Evolutionary conservation across 2,329 filamentous ascomycete genomes (phyloP).

Genomic region (Trichophyton mentagrophytes): DNA sequence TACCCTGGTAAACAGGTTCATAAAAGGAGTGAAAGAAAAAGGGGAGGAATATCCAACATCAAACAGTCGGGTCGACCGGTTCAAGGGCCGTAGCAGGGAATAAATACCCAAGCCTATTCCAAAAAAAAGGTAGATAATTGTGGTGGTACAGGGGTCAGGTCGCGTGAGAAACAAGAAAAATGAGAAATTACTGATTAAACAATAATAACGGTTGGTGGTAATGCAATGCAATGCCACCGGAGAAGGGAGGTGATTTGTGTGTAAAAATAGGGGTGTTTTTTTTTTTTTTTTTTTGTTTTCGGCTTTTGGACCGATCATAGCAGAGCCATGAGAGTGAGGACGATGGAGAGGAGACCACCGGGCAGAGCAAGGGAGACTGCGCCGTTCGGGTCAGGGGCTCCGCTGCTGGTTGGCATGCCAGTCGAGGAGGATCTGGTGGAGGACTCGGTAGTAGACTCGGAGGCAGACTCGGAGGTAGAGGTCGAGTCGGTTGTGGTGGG

Average conservation of each 20-base stretch:
- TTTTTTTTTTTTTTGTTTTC: too few species aligned
- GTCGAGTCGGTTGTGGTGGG: constrained; percentile 19
- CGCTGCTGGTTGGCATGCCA: constrained; percentile 3
- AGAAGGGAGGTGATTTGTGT: too few species aligned
- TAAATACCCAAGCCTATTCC: neutral
- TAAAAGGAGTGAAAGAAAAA: neutral
- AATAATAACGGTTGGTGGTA: neutral
- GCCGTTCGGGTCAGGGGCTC: constrained; percentile 11
- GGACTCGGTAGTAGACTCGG: neutral
- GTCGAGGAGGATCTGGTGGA: neutral
- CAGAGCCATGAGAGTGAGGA: constrained; percentile 12
- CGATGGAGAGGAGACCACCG: constrained; percentile 9
- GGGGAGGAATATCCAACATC: neutral
- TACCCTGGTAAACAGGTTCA: neutral
- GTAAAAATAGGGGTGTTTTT: too few species aligned
- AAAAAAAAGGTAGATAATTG: neutral
- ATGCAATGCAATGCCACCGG: too few species aligned
- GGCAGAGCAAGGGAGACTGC: constrained; percentile 11
- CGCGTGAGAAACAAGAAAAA: neutral
- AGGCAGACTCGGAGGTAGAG: too few species aligned
- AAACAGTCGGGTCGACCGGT: neutral
- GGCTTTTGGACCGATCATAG: constrained; percentile 6
- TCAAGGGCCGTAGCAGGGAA: neutral
- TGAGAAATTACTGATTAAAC: constrained; percentile 1
- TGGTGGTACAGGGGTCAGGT: neutral